phyloP scores from a whole-genome alignment of 83 land plant genomes.

The Diphasiastrum complanatum region DNA sequence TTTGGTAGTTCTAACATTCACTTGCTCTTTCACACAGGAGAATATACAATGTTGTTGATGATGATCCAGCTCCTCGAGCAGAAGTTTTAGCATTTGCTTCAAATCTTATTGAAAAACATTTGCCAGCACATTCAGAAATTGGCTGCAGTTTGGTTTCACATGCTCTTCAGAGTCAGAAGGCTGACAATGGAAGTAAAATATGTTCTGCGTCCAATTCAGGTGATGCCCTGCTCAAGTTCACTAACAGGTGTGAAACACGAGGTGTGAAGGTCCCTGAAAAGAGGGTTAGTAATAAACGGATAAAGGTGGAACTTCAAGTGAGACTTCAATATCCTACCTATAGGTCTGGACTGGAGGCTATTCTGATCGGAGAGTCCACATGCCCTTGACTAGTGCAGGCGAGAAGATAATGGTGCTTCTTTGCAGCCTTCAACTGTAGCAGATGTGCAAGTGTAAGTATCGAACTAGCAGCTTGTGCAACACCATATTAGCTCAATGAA shows the following conservation, averaged over 20 bases:
- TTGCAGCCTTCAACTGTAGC: no score
- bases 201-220: neutral
- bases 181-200: neutral
- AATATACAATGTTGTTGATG: slow-evolving; percentile 78
- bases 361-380: no score
- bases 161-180: neutral
- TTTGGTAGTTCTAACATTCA: neutral
- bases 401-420: no score
- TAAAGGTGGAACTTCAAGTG: slow-evolving; percentile 68
- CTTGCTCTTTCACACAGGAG: slow-evolving; percentile 31
- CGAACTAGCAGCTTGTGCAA: no score
- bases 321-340: slow-evolving; percentile 55
- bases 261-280: slow-evolving; percentile 40
- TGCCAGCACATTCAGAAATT: slow-evolving; percentile 29
- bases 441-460: no score
- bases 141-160: neutral
- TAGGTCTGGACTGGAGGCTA: slow-evolving; percentile 48
- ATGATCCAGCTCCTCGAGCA: slow-evolving; percentile 75
- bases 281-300: slow-evolving; percentile 59
- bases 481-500: no score
- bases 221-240: no score
- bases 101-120: slow-evolving; percentile 34
- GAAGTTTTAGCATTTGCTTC: slow-evolving; percentile 68
- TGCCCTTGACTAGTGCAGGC: no score
- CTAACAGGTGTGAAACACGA: neutral